Percentiles rank a stretch among this genome's conserved stretches.
Evolutionary conservation across 225 moss, liverwort and hornwort genomes (phyloP).

Genomic region (Straminergon stramineum): DNA sequence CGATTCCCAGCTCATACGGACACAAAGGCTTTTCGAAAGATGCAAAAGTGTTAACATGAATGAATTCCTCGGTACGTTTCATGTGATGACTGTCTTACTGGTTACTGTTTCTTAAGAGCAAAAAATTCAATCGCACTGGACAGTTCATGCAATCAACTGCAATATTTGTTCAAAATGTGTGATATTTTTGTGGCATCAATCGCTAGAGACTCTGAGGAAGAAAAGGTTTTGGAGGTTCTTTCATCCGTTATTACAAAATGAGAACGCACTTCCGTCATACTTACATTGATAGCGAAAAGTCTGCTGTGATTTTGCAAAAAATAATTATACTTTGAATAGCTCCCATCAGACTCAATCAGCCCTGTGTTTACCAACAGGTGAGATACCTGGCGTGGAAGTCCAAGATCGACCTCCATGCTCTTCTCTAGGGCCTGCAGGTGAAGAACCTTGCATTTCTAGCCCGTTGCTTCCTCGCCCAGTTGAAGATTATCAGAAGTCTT

Average conservation of each 20-base stretch:
- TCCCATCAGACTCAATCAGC: neutral
- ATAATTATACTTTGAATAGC: neutral
- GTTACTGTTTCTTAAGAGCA: neutral
- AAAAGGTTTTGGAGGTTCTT: neutral
- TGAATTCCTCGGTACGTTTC: conserved; percentile 22
- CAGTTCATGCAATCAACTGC: neutral
- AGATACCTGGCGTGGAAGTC: conserved; percentile 5
- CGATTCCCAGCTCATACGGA: neutral
- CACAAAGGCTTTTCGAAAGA: conserved; percentile 10
- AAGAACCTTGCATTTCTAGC: neutral
- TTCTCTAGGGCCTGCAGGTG: conserved; percentile 1
- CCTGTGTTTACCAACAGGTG: conserved; percentile 14
- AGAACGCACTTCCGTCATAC: neutral
- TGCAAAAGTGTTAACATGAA: conserved; percentile 22
- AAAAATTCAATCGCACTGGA: neutral
- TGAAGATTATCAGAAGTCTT: conserved; percentile 53
- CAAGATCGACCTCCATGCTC: conserved; percentile 2
- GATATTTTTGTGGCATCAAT: neutral
- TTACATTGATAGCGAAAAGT: neutral
- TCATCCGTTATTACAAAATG: neutral
- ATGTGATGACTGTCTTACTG: neutral
- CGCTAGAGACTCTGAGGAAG: neutral
- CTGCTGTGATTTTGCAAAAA: neutral
- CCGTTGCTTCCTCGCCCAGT: conserved; percentile 43
- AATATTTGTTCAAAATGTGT: neutral